These are phyloP conservation scores for Didymella glomerata DNA, from an alignment of 2,329 filamentous ascomycete genomes.

Conservation along the genomic window DNA sequence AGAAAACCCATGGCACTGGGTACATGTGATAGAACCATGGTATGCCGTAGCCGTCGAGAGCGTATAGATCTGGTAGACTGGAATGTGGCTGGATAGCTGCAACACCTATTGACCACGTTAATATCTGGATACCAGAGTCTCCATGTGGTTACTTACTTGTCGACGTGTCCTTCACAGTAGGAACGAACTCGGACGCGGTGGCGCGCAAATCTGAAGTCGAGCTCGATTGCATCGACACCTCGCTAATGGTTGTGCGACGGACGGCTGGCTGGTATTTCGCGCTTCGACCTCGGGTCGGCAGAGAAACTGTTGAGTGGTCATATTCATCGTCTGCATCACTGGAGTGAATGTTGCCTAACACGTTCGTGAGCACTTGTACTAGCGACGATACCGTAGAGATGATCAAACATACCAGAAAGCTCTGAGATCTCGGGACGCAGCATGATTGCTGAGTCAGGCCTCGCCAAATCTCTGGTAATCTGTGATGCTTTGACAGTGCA, in stretches of 20 bases:
- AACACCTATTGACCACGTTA: not conserved
- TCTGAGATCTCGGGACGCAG: conserved; percentile 26
- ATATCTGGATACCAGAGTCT: not conserved
- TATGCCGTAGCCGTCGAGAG: conserved; percentile 37
- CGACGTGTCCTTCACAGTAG: conserved; percentile 7
- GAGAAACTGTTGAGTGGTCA: not conserved
- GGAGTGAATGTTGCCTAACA: conserved; percentile 11
- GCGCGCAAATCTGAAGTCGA: conserved; percentile 39
- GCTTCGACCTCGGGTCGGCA: conserved; percentile 21
- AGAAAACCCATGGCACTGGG: conserved; percentile 32
- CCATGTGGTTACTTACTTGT: not conserved
- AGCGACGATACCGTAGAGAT: not conserved
- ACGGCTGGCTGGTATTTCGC: conserved; percentile 16
- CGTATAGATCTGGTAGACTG: conserved; percentile 28
- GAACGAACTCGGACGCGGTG: conserved; percentile 45
- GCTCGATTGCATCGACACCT: conserved; percentile 29
- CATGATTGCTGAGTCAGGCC: conserved; percentile 28
- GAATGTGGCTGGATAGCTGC: conserved; percentile 4
- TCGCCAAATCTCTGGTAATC: conserved; percentile 11
- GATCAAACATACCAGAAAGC: conserved; percentile 27
- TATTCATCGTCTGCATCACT: conserved; percentile 7
- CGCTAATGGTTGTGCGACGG: conserved; percentile 18
- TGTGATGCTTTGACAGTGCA: conserved; percentile 28
- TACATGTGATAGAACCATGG: conserved; percentile 46
- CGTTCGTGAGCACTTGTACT: conserved; percentile 18